Evolutionary conservation across 2,329 filamentous ascomycete genomes (phyloP).

Genomic region (Endocalyx cinctus): DNA sequence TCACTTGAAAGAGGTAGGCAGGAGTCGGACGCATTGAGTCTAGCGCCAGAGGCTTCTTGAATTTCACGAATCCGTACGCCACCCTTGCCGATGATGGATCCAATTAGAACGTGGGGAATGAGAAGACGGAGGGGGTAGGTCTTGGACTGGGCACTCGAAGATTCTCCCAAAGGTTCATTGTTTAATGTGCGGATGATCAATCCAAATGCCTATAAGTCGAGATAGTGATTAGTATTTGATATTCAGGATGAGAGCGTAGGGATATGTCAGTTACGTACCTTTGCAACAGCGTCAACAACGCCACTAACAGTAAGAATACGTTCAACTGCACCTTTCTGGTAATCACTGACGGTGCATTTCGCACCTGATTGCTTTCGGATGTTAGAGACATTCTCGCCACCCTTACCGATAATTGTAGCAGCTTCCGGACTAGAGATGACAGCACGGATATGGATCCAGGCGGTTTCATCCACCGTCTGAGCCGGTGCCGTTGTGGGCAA

Average conservation of each 20-base stretch:
- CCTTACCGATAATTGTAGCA: slow-evolving; percentile 96
- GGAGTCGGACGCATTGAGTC: slow-evolving; percentile 92
- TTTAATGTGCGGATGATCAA: slow-evolving; percentile 97
- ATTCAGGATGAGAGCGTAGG: no score
- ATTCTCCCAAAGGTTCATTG: slow-evolving; percentile 84
- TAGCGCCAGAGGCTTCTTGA: slow-evolving; percentile 92
- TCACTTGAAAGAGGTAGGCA: slow-evolving; percentile 93
- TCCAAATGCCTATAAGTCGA: slow-evolving; percentile 70
- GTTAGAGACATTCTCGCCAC: slow-evolving; percentile 96
- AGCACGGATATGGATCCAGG: slow-evolving; percentile 94
- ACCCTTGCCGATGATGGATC: slow-evolving; percentile 97
- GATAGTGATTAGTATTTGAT: no score
- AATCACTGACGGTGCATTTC: slow-evolving; percentile 98
- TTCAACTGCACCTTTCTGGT: slow-evolving; percentile 93
- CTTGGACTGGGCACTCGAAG: slow-evolving; percentile 91
- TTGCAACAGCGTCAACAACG: slow-evolving; percentile 91
- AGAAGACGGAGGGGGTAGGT: slow-evolving; percentile 94
- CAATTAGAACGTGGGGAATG: slow-evolving; percentile 94
- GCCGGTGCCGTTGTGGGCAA: slow-evolving; percentile 37
- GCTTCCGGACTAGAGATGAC: slow-evolving; percentile 97
- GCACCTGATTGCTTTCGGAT: slow-evolving; percentile 92
- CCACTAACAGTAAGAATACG: slow-evolving; percentile 97
- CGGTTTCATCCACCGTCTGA: slow-evolving; percentile 76
- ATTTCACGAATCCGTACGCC: slow-evolving; percentile 96
- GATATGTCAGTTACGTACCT: no score